Evolutionary conservation across 768 basidiomycete genomes (phyloP).

Genomic region (Trametes cingulata): DNA sequence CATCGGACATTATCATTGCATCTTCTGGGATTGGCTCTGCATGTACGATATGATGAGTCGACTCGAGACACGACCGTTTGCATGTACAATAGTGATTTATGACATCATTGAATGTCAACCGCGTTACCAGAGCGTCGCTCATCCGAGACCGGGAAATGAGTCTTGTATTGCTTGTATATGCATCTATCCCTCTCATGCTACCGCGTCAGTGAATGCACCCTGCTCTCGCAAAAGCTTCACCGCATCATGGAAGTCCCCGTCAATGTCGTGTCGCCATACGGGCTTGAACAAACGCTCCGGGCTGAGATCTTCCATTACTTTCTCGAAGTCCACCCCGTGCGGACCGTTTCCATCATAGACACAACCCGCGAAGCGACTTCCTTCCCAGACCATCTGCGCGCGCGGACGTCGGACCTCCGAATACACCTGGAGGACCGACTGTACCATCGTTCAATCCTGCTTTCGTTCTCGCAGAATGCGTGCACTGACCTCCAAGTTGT

Average conservation of each 20-base stretch:
- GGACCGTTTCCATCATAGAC: slow-evolving; percentile 45
- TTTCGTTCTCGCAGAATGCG: too few species aligned
- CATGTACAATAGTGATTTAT: too few species aligned
- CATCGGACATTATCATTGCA: background rate
- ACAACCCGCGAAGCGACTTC: slow-evolving; percentile 44
- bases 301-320: slow-evolving; percentile 36
- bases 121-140: too few species aligned
- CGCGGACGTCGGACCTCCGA: slow-evolving; percentile 46
- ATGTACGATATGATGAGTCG: too few species aligned
- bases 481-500: slow-evolving; percentile 43
- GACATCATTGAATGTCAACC: too few species aligned
- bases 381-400: slow-evolving; percentile 49
- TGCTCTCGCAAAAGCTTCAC: background rate
- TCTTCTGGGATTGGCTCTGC: background rate
- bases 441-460: background rate
- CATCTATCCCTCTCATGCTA: too few species aligned
- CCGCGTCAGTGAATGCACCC: too few species aligned
- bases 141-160: too few species aligned
- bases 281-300: slow-evolving; percentile 42
- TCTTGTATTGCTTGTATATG: too few species aligned
- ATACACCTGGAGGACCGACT: slow-evolving; percentile 51
- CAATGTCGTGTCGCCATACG: slow-evolving; percentile 49
- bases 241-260: slow-evolving; percentile 35
- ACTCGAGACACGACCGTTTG: too few species aligned
- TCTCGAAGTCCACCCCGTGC: slow-evolving; percentile 30